phyloP scores from a whole-genome alignment of 75 land plant species.

The Isoetes taiwanensis region DNA sequence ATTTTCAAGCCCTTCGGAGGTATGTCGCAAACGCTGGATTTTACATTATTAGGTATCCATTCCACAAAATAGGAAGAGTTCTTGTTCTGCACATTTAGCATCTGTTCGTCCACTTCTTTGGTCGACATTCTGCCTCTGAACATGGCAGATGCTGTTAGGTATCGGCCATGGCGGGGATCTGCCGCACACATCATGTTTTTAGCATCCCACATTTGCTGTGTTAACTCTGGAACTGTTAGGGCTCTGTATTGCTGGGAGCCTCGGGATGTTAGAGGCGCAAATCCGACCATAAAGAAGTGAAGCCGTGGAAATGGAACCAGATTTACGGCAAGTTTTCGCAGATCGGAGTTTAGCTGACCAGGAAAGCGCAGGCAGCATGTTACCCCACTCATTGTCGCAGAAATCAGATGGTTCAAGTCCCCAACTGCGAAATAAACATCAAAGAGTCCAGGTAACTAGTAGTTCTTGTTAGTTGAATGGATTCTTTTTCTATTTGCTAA shows the following conservation, averaged over 20 bases:
- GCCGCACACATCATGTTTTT: conserved; percentile 18
- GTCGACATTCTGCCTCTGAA: too few species aligned
- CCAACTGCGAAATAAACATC: conserved; percentile 30
- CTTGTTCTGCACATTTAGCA: conserved; percentile 41
- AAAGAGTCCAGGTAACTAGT: too few species aligned
- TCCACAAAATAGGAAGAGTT: conserved; percentile 36
- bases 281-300: conserved; percentile 30
- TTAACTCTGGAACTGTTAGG: too few species aligned
- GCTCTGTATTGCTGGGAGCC: conserved; percentile 33
- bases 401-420: conserved; percentile 31
- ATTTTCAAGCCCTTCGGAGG: too few species aligned
- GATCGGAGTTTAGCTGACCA: conserved; percentile 27
- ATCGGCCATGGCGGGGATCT: too few species aligned
- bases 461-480: too few species aligned
- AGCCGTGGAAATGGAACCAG: conserved; percentile 24
- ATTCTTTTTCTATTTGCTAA: too few species aligned
- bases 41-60: too few species aligned
- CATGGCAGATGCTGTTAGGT: not conserved
- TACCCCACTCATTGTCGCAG: conserved; percentile 37
- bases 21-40: too few species aligned
- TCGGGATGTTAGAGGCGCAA: conserved; percentile 28
- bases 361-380: conserved; percentile 30
- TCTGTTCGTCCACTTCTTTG: conserved; percentile 36
- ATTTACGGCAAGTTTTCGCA: too few species aligned
- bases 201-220: not conserved